Evolutionary conservation across 805 yeast species (phyloP).

Genomic region (Lipomyces starkeyi): DNA sequence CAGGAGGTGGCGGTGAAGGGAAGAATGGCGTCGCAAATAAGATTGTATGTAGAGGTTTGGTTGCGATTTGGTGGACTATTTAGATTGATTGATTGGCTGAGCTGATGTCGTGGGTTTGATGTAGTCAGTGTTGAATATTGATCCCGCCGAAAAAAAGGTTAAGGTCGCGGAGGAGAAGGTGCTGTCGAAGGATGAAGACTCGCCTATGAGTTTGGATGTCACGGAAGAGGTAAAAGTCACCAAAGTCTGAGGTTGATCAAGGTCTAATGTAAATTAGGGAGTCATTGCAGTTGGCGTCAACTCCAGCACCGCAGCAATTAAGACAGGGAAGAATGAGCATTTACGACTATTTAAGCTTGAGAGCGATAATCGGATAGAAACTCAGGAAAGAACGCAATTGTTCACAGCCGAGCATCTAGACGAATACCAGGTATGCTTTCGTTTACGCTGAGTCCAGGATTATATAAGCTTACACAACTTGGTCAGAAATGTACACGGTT

Average conservation of each 20-base stretch:
- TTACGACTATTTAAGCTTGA: conserved; percentile 61
- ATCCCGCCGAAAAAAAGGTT: conserved; percentile 53
- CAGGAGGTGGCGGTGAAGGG: conserved; percentile 98
- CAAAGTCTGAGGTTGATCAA: neutral
- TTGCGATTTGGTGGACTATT: too few relatives aligned
- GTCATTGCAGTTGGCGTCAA: conserved; percentile 77
- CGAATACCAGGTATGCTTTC: conserved; percentile 56
- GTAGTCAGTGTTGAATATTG: conserved; percentile 62
- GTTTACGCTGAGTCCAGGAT: neutral
- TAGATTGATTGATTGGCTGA: neutral
- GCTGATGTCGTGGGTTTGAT: neutral
- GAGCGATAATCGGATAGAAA: conserved; percentile 50
- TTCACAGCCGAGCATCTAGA: conserved; percentile 56
- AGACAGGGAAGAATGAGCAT: conserved; percentile 69
- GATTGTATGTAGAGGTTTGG: conserved; percentile 46
- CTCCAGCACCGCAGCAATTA: conserved; percentile 57
- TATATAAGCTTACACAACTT: too few relatives aligned
- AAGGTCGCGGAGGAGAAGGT: conserved; percentile 14
- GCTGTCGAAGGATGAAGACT: conserved; percentile 62
- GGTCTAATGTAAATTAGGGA: conserved; percentile 43
- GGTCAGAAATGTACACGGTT: conserved; percentile 59
- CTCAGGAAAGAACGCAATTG: conserved; percentile 56
- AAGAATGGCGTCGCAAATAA: conserved; percentile 87
- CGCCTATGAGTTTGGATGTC: conserved; percentile 83
- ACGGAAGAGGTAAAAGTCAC: conserved; percentile 44